Evolutionary conservation across 1,284 basidiomycete species (phyloP), one percentile per base, ranked within the genome.

Genomic region (Phylloboletellus chloephorus): DNA sequence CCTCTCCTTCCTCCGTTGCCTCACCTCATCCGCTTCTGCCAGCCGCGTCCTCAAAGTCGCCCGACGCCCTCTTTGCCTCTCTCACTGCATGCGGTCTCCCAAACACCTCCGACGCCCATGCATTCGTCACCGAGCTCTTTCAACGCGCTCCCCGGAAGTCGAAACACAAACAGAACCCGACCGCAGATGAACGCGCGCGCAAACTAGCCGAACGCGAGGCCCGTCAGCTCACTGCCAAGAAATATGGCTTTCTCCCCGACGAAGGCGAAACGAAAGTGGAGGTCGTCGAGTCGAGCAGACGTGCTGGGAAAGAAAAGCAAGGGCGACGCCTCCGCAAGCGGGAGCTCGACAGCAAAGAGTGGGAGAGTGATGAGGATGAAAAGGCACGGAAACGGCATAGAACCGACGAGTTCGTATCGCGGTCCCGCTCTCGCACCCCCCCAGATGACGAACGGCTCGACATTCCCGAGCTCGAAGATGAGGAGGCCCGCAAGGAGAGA

Each of bases 351-450:
- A 75, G 69, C 19, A 78, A 80, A 44, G 83, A 88, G 42, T 93
- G 89, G 90, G 84, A 88, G 67, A 85, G 78, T 53, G 89, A 92
- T 49, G 90, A 91, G 50, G 88, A 92, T 47, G 88, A 91, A 51
- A 71, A 82, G 54, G 73, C 78, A 25, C 67, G 80, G 53, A 88
- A 88, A 60, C 72, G 84, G 40, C 63, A 69, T 58, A 74, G 69
- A 52, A 63, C 67, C 4, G 77, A 78, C 32, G 61, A 66, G 12
- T 55, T 59, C n/a, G 57, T 61, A 5, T 51, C 58, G 1, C 46
- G 45, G 8, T 47, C 52, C 8, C 53, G 52, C 6, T 44, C 46
- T n/a, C 47, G 38, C 12, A 45, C 46, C 13, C 46, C 52, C 17
- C 53, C 60, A 13, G 66, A 69, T 11, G 72, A 69, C 11, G 66